A percentile compares a stretch with the other conserved stretches of the same genome.
Evolutionary conservation across 1,284 basidiomycete genomes (phyloP).

Genomic region (Earliella scabrosa): DNA sequence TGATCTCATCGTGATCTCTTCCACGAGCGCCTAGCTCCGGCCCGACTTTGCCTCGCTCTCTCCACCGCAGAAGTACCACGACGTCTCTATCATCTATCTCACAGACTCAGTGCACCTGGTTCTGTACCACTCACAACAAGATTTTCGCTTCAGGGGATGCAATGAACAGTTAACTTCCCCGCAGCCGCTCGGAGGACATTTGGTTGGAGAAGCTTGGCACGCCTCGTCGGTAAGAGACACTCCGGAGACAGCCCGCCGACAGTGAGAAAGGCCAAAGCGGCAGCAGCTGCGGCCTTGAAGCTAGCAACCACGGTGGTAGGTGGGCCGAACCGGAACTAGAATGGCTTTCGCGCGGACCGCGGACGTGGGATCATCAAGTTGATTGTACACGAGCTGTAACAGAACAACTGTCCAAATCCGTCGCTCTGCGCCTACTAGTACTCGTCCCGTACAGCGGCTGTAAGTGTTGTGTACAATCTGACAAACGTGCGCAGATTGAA

Average conservation of each 20-base stretch:
- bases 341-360: conserved; percentile 1
- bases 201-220: no score
- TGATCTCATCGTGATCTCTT: conserved; percentile 28
- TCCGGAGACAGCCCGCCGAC: no score
- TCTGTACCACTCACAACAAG: background rate
- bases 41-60: conserved; percentile 1
- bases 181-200: no score
- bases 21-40: conserved; percentile 12
- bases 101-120: background rate
- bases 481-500: background rate
- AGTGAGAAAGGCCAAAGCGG: no score
- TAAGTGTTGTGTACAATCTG: background rate
- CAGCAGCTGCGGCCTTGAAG: no score
- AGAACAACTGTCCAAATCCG: background rate
- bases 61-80: background rate
- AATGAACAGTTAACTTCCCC: no score
- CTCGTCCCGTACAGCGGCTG: background rate
- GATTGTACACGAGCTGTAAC: background rate
- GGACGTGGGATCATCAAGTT: conserved; percentile 4
- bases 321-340: background rate
- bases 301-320: background rate
- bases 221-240: no score
- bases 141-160: no score
- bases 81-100: no score
- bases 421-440: background rate